Evolutionary conservation across 495 filamentous ascomycete species (phyloP).

Genomic region (Staphylotrichum longicolle): DNA sequence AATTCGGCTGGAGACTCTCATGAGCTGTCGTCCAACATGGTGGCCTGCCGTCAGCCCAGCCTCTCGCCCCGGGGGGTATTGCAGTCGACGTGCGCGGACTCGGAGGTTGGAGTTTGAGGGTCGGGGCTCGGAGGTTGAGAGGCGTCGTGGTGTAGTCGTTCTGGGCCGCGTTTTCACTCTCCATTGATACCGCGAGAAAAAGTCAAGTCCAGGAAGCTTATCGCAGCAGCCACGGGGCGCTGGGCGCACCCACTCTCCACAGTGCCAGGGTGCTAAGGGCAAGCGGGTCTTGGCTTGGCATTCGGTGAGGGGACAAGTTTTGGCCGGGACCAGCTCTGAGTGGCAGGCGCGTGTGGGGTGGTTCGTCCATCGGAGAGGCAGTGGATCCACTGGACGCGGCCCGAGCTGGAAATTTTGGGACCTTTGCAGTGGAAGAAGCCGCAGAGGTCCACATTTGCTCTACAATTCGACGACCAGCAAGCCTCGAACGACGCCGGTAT

Average conservation of each 20-base stretch:
- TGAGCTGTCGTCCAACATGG: slow-evolving; percentile 51
- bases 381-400: neutral
- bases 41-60: slow-evolving; percentile 44
- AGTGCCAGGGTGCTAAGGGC: neutral
- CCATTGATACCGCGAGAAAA: slow-evolving; percentile 23
- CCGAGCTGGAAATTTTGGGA: slow-evolving; percentile 13
- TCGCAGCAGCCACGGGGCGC: slow-evolving; percentile 9
- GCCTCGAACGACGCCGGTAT: neutral
- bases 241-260: neutral
- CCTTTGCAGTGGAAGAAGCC: slow-evolving; percentile 9
- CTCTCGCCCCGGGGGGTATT: slow-evolving; percentile 27
- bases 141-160: slow-evolving; percentile 10
- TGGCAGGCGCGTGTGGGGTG: no score
- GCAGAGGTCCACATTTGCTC: slow-evolving; percentile 9
- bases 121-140: neutral
- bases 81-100: neutral
- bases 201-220: slow-evolving; percentile 21
- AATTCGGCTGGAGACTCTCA: slow-evolving; percentile 53
- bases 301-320: slow-evolving; percentile 21
- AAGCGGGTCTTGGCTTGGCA: neutral
- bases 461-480: neutral
- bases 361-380: neutral
- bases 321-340: slow-evolving; percentile 10
- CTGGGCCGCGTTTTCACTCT: neutral
- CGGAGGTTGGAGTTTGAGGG: slow-evolving; percentile 9